A percentile compares a stretch with the other conserved stretches of the same genome.
Conservation (phyloP, 2,329 filamentous ascomycete genomes). For the Cladosporium sp. region DNA sequence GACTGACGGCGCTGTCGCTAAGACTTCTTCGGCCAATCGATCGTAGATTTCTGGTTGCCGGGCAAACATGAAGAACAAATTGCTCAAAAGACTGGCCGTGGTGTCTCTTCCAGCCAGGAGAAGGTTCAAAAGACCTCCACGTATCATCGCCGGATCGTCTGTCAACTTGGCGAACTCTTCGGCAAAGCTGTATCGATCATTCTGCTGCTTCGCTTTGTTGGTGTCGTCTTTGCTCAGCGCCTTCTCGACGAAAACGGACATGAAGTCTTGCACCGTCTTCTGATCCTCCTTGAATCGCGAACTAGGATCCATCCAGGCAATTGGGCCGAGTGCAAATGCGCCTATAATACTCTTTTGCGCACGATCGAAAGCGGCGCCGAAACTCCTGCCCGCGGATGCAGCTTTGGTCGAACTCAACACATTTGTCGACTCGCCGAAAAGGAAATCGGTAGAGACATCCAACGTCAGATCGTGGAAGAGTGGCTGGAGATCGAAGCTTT, state of each 20-base stretch:
- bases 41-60: constrained; percentile 62
- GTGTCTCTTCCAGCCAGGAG: constrained; percentile 84
- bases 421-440: constrained; percentile 57
- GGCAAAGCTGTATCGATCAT: constrained; percentile 74
- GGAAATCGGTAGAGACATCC: constrained; percentile 80
- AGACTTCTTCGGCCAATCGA: constrained; percentile 70
- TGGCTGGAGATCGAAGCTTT: constrained; percentile 65
- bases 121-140: constrained; percentile 78
- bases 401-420: constrained; percentile 22
- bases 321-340: constrained; percentile 33
- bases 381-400: constrained; percentile 19
- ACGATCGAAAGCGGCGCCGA: constrained; percentile 42
- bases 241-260: constrained; percentile 43
- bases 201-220: constrained; percentile 64
- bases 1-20: constrained; percentile 28
- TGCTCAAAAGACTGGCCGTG: constrained; percentile 77
- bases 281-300: constrained; percentile 38
- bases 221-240: constrained; percentile 43
- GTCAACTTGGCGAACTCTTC: constrained; percentile 80
- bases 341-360: constrained; percentile 37
- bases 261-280: constrained; percentile 40
- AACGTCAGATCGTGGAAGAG: constrained; percentile 79
- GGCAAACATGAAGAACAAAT: constrained; percentile 76
- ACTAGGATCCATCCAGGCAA: constrained; percentile 33
- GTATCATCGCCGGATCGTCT: constrained; percentile 61